Evolutionary conservation across 2,329 filamentous ascomycete species (phyloP).

Genomic region (Cercospora berteroae): DNA sequence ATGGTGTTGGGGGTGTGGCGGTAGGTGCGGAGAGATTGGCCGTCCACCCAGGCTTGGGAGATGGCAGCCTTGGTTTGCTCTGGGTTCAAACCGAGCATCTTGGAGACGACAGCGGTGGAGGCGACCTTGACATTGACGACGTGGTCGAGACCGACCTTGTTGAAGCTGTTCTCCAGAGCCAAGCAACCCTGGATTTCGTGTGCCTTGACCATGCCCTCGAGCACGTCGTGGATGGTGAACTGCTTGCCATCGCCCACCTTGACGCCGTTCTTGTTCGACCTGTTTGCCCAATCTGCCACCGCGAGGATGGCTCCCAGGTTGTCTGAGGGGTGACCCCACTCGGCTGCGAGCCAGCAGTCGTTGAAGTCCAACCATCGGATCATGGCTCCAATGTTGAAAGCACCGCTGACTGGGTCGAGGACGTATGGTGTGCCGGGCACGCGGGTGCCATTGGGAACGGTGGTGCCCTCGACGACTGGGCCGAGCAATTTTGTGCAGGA

Average conservation of each 20-base stretch:
- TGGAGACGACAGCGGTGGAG: constrained; percentile 87
- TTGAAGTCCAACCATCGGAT: constrained; percentile 99
- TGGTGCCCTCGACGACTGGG: constrained; percentile 83
- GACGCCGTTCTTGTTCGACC: constrained; percentile 85
- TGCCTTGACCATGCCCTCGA: constrained; percentile 94
- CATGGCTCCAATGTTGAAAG: constrained; percentile 99
- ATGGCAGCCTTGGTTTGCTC: constrained; percentile 92
- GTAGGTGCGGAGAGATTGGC: constrained; percentile 94
- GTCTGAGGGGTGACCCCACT: constrained; percentile 98
- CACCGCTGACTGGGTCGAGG: constrained; percentile 90
- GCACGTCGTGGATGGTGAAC: constrained; percentile 82
- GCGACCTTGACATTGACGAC: constrained; percentile 98
- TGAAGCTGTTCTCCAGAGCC: constrained; percentile 96
- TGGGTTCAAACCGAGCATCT: constrained; percentile 88
- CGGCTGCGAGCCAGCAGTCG: constrained; percentile 97
- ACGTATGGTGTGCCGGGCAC: constrained; percentile 91
- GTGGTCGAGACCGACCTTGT: constrained; percentile 97
- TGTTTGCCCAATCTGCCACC: constrained; percentile 95
- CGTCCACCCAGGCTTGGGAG: constrained; percentile 96
- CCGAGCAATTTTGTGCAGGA: constrained; percentile 95
- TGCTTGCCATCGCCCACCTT: constrained; percentile 70
- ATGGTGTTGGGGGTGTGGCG: constrained; percentile 98
- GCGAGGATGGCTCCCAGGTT: constrained; percentile 96
- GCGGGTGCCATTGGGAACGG: constrained; percentile 86
- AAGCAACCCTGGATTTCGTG: constrained; percentile 98